Evolutionary conservation across 768 basidiomycete genomes (phyloP).

Genomic region (Lactarius quietus): DNA sequence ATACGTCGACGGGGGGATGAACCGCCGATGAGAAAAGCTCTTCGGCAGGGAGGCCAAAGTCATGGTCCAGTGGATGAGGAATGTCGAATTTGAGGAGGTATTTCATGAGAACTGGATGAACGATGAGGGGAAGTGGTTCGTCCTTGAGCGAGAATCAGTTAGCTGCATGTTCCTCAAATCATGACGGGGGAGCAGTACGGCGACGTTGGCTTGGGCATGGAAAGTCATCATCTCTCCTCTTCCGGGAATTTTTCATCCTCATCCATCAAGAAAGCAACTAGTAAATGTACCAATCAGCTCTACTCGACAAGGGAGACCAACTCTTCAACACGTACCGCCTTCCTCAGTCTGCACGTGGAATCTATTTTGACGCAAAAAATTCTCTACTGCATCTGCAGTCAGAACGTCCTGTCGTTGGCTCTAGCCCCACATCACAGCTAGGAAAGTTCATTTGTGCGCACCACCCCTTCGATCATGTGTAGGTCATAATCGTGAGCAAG

Average conservation of each 20-base stretch:
- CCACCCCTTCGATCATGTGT: conserved; percentile 15
- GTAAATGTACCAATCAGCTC: background rate
- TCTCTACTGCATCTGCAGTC: conserved; percentile 21
- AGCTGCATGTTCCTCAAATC: no score
- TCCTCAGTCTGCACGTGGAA: conserved; percentile 11
- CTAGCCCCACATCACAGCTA: background rate
- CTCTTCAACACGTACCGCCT: conserved; percentile 12
- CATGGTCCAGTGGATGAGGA: conserved; percentile 8
- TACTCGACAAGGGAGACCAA: background rate
- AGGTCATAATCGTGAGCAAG: conserved; percentile 25
- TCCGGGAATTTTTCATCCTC: conserved; percentile 17
- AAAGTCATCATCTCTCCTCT: conserved; percentile 12
- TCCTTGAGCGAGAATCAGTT: conserved; percentile 4
- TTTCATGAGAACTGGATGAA: conserved; percentile 19
- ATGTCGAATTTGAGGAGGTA: conserved; percentile 20
- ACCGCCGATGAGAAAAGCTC: conserved; percentile 9
- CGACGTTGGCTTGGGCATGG: conserved; percentile 9
- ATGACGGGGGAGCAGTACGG: background rate
- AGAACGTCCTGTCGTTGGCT: conserved; percentile 12
- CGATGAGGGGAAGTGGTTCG: conserved; percentile 17
- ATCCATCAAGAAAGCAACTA: conserved; percentile 15
- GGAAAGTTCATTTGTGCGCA: background rate
- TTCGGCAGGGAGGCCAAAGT: conserved; percentile 14
- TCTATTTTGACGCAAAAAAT: conserved; percentile 21
- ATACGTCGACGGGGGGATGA: conserved; percentile 14